phyloP scores from a whole-genome alignment of 2,329 filamentous ascomycete genomes.

The Sclerotinia minor region DNA sequence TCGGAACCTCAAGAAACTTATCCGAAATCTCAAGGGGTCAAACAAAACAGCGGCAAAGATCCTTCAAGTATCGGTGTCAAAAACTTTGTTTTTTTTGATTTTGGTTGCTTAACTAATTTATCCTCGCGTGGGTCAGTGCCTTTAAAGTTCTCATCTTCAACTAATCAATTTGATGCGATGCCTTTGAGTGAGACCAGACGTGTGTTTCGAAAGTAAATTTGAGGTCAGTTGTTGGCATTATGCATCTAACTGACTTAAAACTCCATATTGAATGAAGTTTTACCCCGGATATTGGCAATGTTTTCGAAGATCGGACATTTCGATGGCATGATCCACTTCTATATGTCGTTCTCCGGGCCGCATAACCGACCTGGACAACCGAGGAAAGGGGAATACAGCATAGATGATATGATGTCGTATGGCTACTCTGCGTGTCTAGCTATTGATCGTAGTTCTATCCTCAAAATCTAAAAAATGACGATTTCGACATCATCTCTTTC shows the following conservation, averaged over 20 bases:
- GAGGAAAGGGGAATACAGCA: background rate
- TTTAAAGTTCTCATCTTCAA: slow-evolving; percentile 1
- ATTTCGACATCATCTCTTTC: slow-evolving; percentile 29
- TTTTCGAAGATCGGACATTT: background rate
- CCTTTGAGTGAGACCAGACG: background rate
- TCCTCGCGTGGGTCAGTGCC: background rate
- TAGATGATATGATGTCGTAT: background rate
- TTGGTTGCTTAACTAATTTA: background rate
- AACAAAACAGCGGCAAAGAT: background rate
- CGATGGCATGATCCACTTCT: background rate
- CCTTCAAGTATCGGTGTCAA: slow-evolving; percentile 3
- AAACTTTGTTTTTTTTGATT: slow-evolving; percentile 2
- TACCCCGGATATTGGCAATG: slow-evolving; percentile 9
- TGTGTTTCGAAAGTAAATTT: background rate
- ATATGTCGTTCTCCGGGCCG: background rate
- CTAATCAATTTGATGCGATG: slow-evolving; percentile 4
- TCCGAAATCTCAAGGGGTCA: background rate
- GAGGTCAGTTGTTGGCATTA: background rate
- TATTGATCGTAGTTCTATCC: background rate
- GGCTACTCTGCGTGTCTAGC: background rate
- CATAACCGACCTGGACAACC: background rate
- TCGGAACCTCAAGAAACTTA: background rate
- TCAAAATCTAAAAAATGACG: slow-evolving; percentile 24
- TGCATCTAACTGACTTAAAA: background rate
- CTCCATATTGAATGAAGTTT: background rate